Evolutionary conservation across 768 basidiomycete genomes (phyloP).

Genomic region (Tephrocybe sp.): DNA sequence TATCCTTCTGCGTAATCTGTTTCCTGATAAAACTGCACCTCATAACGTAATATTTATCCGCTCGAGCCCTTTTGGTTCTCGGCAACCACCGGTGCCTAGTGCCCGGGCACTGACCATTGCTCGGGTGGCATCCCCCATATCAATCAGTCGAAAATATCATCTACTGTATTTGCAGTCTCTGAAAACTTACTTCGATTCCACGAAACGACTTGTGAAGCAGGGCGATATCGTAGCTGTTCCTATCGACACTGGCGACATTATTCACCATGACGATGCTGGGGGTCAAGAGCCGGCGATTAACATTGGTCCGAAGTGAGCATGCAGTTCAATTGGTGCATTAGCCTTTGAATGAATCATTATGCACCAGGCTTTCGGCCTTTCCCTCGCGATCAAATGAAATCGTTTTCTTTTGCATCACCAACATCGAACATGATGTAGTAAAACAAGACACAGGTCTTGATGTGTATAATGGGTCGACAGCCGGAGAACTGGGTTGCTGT

Average conservation of each 20-base stretch:
- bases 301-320: constrained; percentile 22
- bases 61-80: constrained; percentile 61
- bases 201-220: constrained; percentile 60
- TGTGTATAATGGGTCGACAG: constrained; percentile 51
- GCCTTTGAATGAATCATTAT: background rate
- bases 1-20: constrained; percentile 54
- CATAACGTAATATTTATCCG: constrained; percentile 35
- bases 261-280: constrained; percentile 16
- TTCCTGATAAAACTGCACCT: constrained; percentile 25
- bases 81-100: constrained; percentile 59
- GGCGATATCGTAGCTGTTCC: constrained; percentile 73
- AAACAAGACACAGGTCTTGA: constrained; percentile 36
- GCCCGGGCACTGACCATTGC: constrained; percentile 75
- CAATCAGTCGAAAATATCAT: constrained; percentile 66
- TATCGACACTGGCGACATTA: constrained; percentile 52
- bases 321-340: background rate
- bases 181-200: constrained; percentile 57
- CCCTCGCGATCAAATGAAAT: constrained; percentile 40
- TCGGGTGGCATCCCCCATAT: constrained; percentile 75
- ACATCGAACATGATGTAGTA: constrained; percentile 66
- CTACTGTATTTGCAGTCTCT: constrained; percentile 58
- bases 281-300: constrained; percentile 26
- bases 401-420: constrained; percentile 79
- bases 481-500: constrained; percentile 83
- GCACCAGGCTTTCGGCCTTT: constrained; percentile 7